Evolutionary conservation across 768 basidiomycete species (phyloP), one percentile per base, ranked within the genome.

Genomic region (Plicaturopsis crispa): DNA sequence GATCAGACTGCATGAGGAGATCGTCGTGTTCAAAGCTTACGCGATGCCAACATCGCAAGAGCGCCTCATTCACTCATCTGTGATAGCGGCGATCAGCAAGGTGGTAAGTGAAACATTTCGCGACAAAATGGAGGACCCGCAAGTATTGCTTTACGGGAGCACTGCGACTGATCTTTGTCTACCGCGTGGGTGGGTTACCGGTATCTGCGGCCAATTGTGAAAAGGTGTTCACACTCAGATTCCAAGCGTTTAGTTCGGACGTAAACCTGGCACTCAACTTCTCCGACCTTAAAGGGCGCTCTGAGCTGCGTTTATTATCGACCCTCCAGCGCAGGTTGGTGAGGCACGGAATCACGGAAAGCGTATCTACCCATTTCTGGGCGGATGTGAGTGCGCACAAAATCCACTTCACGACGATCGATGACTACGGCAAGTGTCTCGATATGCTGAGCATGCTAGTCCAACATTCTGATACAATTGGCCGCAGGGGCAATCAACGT

Each of bases 1-100:
- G n/a, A n/a, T n/a, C n/a, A 80, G 84, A 58, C 56, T 87, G 22
- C 79, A 84, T 48, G 57, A 70, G 33, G 83, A 85, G 56, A 75
- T 83, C 37, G 52, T 66, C 4, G 73, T 78, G 3, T 84, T 71
- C 50, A 63, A 66, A 18, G 44, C 53, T 16, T 83, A 73, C 50
- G 65, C 80, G 40, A 59, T 65, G 17, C 74, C 78, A 1, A 77
- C 74, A 1, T 49, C 61, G 3, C 51, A 67, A 43, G 84, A 87
- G 50, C 62, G 56, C 31, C 62, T 57, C 20, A 61, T 68, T 12
- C 65, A 76, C 14, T 48, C 64, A 18, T 50, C 51, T 30, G 64
- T 81, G 23, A 62, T 78, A 42, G 57, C 62, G 23, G 49, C 59
- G 30, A 67, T 84, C 38, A n/a, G n/a, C n/a, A n/a, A n/a, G n/a